Evolutionary conservation across 306 rosid species (phyloP).

Genomic region (Quercus ilex): DNA sequence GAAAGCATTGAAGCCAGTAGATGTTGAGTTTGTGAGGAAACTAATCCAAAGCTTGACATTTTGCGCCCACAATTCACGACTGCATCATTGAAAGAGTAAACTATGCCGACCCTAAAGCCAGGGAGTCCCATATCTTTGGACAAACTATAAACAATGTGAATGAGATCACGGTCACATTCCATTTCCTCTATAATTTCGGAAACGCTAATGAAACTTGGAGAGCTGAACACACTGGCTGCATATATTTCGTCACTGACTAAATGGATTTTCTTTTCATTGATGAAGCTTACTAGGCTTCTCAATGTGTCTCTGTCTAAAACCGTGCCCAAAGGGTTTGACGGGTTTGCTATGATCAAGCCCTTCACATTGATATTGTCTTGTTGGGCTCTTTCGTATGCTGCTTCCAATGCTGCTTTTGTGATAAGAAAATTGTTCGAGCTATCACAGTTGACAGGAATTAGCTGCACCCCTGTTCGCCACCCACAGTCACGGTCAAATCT

Average conservation of each 20-base stretch:
- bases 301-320: constrained; percentile 56
- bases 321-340: constrained; percentile 87
- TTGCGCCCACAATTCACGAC: constrained; percentile 61
- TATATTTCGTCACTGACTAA: constrained; percentile 88
- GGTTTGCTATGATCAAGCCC: constrained; percentile 80
- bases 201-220: constrained; percentile 50
- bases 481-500: constrained; percentile 72
- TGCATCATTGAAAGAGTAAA: constrained; percentile 71
- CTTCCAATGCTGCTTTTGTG: constrained; percentile 63
- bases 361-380: constrained; percentile 55
- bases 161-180: constrained; percentile 51
- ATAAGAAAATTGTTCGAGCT: constrained; percentile 73
- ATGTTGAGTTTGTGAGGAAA: constrained; percentile 76
- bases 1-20: constrained; percentile 65
- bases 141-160: constrained; percentile 71
- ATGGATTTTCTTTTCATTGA: constrained; percentile 62
- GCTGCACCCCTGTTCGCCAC: constrained; percentile 69
- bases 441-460: constrained; percentile 65
- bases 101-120: constrained; percentile 80
- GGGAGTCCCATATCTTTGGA: constrained; percentile 96
- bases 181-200: constrained; percentile 57
- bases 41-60: constrained; percentile 94
- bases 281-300: constrained; percentile 57
- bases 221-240: constrained; percentile 65
- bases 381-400: constrained; percentile 56